Evolutionary conservation across 495 filamentous ascomycete species (phyloP), one percentile per base, ranked within the genome.

Genomic region (Podospora comata): DNA sequence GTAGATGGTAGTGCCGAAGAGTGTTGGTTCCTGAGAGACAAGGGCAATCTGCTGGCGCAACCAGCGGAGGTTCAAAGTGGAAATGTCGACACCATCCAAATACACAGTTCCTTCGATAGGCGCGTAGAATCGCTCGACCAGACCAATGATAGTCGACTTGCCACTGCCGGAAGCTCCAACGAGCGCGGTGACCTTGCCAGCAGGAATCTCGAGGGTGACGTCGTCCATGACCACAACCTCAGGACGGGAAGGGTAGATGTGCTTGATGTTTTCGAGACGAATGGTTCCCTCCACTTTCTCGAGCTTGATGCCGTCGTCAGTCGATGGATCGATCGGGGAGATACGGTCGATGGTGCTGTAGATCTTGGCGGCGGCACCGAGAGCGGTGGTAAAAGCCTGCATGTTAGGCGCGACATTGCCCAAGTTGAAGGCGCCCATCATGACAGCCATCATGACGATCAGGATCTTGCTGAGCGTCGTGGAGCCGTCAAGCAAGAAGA

Each of bases 81-180:
- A 86, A 53, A 97, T 87, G 72, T 96, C 90, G 69, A 92, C 89
- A 6, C 90, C 94, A 73, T 98, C 95, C 32, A 99, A 81, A 48
- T 90, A 84, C 3, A 98, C 88, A 28, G 86, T 78, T 48, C 94
- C 94, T 60, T 85, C 86, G 27, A 97, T 88, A 9, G 95, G 94
- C 66, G 92, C 86, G 75, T 99, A 99, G 75, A 97, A 98, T 28
- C 95, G 85, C 76, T 97, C 93, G 13, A 97, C 90, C 20, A 99
- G 80, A 9, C 93, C 94, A 26, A 99, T 89, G 19, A 97, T 91
- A 2, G 94, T 98, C 71, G 89, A 92, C 79, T 99, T 99, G 66
- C 95, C 90, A 62, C 91, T 92, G 5, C 94, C 93, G 26, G 92
- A 93, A 19, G 93, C 89, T 16, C 95, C 91, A 23, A 96, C 92